Conservation (phyloP, 768 basidiomycete genomes). For the Kwoniella newhampshirensis region DNA sequence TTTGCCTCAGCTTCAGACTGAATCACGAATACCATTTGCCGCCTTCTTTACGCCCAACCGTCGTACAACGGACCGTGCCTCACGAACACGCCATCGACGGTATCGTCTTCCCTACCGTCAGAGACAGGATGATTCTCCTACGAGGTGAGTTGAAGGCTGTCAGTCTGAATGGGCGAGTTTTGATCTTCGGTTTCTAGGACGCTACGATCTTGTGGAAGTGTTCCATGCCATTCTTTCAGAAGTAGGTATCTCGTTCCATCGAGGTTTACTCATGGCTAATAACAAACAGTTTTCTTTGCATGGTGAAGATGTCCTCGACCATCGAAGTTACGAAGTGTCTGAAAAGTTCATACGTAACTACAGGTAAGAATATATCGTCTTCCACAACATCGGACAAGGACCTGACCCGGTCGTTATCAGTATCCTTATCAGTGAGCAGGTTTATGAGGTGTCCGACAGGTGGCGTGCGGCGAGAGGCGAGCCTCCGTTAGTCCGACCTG, state of each 20-base stretch:
- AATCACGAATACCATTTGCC: constrained; percentile 86
- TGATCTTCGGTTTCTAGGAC: constrained; percentile 17
- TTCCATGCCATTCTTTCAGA: constrained; percentile 69
- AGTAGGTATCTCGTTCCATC: constrained; percentile 54
- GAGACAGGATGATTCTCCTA: constrained; percentile 85
- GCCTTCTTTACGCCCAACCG: constrained; percentile 77
- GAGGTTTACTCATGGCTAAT: background rate
- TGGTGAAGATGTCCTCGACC: constrained; percentile 86
- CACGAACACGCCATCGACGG: constrained; percentile 92
- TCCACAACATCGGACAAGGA: background rate
- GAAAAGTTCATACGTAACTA: constrained; percentile 82
- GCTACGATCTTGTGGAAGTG: constrained; percentile 66
- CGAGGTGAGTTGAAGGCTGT: constrained; percentile 61
- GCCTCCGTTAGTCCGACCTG: constrained; percentile 38
- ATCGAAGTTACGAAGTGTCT: constrained; percentile 83
- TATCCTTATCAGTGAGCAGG: constrained; percentile 72
- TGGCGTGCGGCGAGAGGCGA: constrained; percentile 86
- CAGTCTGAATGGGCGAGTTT: background rate
- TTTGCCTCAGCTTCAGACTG: constrained; percentile 32
- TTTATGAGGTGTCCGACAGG: constrained; percentile 71
- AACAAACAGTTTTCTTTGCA: constrained; percentile 60
- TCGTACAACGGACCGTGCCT: constrained; percentile 81
- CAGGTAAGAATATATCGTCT: constrained; percentile 59
- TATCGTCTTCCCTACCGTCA: constrained; percentile 81
- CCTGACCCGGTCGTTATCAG: constrained; percentile 54